Percentiles rank a stretch among this genome's conserved stretches.
Evolutionary conservation across 345 rosid genomes (phyloP).

Genomic region (Heritiera fomes): DNA sequence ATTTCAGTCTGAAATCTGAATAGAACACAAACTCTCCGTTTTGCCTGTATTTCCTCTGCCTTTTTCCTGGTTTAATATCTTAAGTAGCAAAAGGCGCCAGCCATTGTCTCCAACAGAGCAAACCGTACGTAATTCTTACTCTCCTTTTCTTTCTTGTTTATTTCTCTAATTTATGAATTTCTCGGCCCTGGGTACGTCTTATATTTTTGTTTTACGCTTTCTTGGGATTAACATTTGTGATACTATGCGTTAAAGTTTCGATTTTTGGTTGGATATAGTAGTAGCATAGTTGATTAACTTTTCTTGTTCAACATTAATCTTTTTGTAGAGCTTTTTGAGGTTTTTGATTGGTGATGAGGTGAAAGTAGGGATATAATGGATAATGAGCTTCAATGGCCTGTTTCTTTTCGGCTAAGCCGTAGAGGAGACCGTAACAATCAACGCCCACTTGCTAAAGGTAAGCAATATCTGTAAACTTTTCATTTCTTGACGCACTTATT

Average conservation of each 20-base stretch:
- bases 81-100: not conserved
- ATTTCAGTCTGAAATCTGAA: not conserved
- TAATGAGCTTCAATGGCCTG: constrained; percentile 39
- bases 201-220: not conserved
- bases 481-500: not conserved
- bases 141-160: not conserved
- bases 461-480: constrained; percentile 1
- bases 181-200: not conserved
- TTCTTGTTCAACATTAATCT: not conserved
- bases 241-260: not conserved
- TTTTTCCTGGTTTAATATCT: not conserved
- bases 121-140: not conserved
- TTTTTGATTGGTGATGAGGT: constrained; percentile 8
- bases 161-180: not conserved
- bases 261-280: not conserved
- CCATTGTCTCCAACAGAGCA: not conserved
- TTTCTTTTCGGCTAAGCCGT: constrained; percentile 60
- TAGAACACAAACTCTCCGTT: not conserved
- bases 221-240: not conserved
- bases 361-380: constrained; percentile 7
- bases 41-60: not conserved
- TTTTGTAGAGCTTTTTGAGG: not conserved
- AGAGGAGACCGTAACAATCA: constrained; percentile 57
- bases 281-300: not conserved
- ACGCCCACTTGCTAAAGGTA: constrained; percentile 44